These are phyloP conservation scores for Erigeron canadensis DNA, from an alignment of 129 eudicot species.

Conservation along the genomic window DNA sequence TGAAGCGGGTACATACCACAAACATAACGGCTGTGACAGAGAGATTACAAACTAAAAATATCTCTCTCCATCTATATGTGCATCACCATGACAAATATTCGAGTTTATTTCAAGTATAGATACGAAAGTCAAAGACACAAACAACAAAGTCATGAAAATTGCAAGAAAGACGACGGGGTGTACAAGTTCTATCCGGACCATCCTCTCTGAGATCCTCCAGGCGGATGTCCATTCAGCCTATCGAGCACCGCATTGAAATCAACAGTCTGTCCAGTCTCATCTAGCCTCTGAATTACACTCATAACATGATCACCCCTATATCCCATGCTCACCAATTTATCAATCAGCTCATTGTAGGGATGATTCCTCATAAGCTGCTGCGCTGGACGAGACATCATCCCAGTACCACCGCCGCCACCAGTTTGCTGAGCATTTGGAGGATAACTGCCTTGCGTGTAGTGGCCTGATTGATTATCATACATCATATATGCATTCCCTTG, in stretches of 20 bases:
- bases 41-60: slow-evolving; percentile 37
- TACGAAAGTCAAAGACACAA: slow-evolving; percentile 15
- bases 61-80: slow-evolving; percentile 41
- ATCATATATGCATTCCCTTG: slow-evolving; percentile 52
- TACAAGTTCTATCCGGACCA: slow-evolving; percentile 55
- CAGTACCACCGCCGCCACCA: slow-evolving; percentile 22
- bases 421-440: slow-evolving; percentile 49
- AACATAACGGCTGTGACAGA: slow-evolving; percentile 16
- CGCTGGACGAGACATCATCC: slow-evolving; percentile 45
- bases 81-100: slow-evolving; percentile 35
- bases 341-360: slow-evolving; percentile 77
- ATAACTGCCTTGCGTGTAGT: slow-evolving; percentile 49
- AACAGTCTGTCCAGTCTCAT: slow-evolving; percentile 78
- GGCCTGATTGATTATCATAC: slow-evolving; percentile 69
- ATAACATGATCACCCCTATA: slow-evolving; percentile 76
- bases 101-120: slow-evolving; percentile 47
- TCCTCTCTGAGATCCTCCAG: slow-evolving; percentile 66
- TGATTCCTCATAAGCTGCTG: slow-evolving; percentile 57
- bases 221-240: slow-evolving; percentile 68
- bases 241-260: slow-evolving; percentile 90
- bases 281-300: slow-evolving; percentile 82
- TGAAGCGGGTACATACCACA: slow-evolving; percentile 1
- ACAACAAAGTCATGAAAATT: slow-evolving; percentile 16
- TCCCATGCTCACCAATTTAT: slow-evolving; percentile 89
- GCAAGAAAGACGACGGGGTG: neutral